Evolutionary conservation across 352 stramenopile species (phyloP).

Genomic region (Phytophthora pistaciae): DNA sequence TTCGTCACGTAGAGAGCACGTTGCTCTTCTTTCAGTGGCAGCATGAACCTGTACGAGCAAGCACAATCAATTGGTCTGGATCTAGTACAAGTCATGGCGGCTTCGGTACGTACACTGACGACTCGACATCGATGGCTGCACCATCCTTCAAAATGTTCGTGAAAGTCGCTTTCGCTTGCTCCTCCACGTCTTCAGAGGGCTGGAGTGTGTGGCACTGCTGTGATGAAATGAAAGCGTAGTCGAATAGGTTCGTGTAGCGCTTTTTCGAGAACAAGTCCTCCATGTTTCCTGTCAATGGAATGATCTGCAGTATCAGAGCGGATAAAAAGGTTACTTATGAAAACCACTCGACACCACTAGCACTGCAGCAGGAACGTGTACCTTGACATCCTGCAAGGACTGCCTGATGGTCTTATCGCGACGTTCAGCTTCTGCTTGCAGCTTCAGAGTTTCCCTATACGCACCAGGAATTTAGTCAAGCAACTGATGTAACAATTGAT

Average conservation of each 20-base stretch:
- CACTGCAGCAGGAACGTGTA: conserved; percentile 3
- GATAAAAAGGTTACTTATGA: neutral
- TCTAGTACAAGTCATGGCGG: neutral
- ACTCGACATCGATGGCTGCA: conserved; percentile 73
- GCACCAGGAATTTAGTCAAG: neutral
- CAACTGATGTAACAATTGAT: neutral
- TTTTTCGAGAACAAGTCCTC: conserved; percentile 73
- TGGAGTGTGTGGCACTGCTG: conserved; percentile 70
- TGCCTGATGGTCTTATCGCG: conserved; percentile 54
- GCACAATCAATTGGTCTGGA: neutral
- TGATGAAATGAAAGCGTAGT: conserved; percentile 74
- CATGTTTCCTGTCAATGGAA: conserved; percentile 66
- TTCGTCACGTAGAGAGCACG: conserved; percentile 74
- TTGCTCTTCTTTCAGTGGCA: conserved; percentile 78
- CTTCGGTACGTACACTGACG: conserved; percentile 60
- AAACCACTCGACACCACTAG: neutral
- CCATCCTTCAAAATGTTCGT: conserved; percentile 49
- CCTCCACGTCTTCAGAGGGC: conserved; percentile 22
- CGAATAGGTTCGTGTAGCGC: conserved; percentile 66
- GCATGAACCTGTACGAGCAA: conserved; percentile 58
- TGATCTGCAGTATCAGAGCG: conserved; percentile 49
- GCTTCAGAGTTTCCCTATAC: conserved; percentile 37
- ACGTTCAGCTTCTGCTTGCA: conserved; percentile 43
- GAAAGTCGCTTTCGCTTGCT: conserved; percentile 26
- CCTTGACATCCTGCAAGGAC: conserved; percentile 73